A percentile compares a stretch with the other conserved stretches of the same genome.
Evolutionary conservation across 305 asterid genomes (phyloP).

Genomic region (Fraxinus nigra): DNA sequence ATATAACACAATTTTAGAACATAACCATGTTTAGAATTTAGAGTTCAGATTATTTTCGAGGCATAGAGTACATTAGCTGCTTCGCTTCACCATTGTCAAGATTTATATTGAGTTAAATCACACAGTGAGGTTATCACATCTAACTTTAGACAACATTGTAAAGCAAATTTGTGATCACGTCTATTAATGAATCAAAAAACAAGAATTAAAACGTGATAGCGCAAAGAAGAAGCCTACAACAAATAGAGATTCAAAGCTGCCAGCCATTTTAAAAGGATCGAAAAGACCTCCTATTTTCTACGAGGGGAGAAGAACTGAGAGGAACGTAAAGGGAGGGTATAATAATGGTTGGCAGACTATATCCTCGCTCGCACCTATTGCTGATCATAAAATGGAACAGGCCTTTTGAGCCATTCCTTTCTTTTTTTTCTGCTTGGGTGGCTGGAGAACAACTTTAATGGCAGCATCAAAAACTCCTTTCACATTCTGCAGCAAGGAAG

Average conservation of each 20-base stretch:
- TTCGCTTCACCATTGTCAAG: background rate
- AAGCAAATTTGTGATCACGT: background rate
- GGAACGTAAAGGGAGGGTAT: background rate
- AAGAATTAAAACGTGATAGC: background rate
- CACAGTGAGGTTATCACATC: background rate
- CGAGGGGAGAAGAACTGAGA: background rate
- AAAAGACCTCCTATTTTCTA: background rate
- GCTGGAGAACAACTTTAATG: conserved; percentile 57
- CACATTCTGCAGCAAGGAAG: conserved; percentile 35
- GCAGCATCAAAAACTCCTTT: conserved; percentile 58
- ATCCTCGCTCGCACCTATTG: background rate
- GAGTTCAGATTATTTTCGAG: no score
- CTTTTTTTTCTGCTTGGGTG: conserved; percentile 52
- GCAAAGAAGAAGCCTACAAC: background rate
- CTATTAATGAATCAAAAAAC: background rate
- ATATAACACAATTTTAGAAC: no score
- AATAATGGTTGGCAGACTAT: background rate
- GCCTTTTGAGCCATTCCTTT: conserved; percentile 45
- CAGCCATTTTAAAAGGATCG: background rate
- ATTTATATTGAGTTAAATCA: background rate
- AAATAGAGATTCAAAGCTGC: background rate
- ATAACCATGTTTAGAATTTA: no score
- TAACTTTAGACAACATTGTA: background rate
- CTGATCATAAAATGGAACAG: conserved; percentile 51
- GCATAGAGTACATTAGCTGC: background rate